Conservation (phyloP, 257 asterid species). For the Capsicum pubescens region DNA sequence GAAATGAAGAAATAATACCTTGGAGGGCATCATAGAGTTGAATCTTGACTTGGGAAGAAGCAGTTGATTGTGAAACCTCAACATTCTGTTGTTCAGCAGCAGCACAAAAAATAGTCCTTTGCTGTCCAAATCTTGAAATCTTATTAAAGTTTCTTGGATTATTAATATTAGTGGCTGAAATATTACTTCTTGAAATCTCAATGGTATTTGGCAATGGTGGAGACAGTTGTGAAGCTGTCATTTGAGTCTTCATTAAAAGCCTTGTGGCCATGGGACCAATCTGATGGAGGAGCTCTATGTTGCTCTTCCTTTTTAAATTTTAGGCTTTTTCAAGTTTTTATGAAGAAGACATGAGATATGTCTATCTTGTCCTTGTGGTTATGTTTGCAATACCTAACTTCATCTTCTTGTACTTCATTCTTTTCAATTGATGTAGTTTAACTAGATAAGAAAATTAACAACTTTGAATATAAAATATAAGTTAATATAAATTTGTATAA, state of each 20-base stretch:
- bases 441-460: too few species aligned
- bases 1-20: constrained; percentile 46
- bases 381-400: background rate
- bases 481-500: too few species aligned
- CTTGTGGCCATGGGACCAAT: constrained; percentile 52
- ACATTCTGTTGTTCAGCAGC: constrained; percentile 48
- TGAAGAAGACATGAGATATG: background rate
- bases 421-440: too few species aligned
- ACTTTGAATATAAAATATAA: too few species aligned
- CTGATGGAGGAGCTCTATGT: background rate
- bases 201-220: constrained; percentile 44
- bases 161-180: constrained; percentile 41
- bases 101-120: constrained; percentile 25
- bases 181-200: constrained; percentile 38
- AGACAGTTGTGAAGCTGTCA: constrained; percentile 49
- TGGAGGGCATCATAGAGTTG: constrained; percentile 55
- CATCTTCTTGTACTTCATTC: background rate
- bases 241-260: constrained; percentile 53
- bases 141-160: constrained; percentile 31
- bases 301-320: background rate
- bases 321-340: background rate
- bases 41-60: constrained; percentile 50
- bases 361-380: constrained; percentile 28
- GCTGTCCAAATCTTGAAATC: constrained; percentile 40
- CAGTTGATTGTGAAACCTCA: constrained; percentile 31